Percentiles rank a stretch among this genome's conserved stretches.
phyloP scores from a whole-genome alignment of 2,329 filamentous ascomycete species.

The Fusarium incarnatum region DNA sequence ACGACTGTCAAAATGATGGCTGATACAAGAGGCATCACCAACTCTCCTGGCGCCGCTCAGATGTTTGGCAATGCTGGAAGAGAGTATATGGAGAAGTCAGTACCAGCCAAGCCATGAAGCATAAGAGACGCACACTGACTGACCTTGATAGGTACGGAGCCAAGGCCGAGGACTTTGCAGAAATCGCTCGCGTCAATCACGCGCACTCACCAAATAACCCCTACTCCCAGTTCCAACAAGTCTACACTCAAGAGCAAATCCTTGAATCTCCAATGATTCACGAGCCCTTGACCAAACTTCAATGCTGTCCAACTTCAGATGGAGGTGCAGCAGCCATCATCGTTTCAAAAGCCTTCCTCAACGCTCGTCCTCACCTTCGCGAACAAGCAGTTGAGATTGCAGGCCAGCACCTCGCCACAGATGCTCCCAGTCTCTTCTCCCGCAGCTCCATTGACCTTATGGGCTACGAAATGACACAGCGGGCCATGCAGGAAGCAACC shows the following conservation, averaged over 20 bases:
- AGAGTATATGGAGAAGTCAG: slow-evolving; percentile 94
- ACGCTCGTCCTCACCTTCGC: slow-evolving; percentile 83
- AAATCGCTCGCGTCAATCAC: slow-evolving; percentile 94
- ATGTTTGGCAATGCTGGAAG: slow-evolving; percentile 94
- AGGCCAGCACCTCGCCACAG: slow-evolving; percentile 88
- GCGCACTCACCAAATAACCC: slow-evolving; percentile 91
- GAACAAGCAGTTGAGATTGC: slow-evolving; percentile 88
- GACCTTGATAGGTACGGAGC: slow-evolving; percentile 78
- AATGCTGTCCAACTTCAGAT: slow-evolving; percentile 97
- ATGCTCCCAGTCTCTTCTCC: slow-evolving; percentile 83
- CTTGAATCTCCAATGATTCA: slow-evolving; percentile 81
- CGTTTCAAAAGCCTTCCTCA: slow-evolving; percentile 89
- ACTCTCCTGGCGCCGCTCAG: slow-evolving; percentile 87
- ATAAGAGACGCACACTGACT: slow-evolving; percentile 18
- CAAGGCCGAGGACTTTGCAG: slow-evolving; percentile 86
- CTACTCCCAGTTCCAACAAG: slow-evolving; percentile 96
- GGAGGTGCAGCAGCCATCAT: slow-evolving; percentile 89
- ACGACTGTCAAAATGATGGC: slow-evolving; percentile 83
- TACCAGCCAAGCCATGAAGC: neutral
- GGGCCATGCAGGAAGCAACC: slow-evolving; percentile 76
- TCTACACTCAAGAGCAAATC: slow-evolving; percentile 89
- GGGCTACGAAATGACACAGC: slow-evolving; percentile 85
- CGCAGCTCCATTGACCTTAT: slow-evolving; percentile 86
- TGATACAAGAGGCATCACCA: slow-evolving; percentile 81
- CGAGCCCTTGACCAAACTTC: slow-evolving; percentile 93